Percentiles rank a stretch among this genome's conserved stretches.
phyloP scores from a whole-genome alignment of 177 flowering plant genomes.

The Telopea speciosissima region DNA sequence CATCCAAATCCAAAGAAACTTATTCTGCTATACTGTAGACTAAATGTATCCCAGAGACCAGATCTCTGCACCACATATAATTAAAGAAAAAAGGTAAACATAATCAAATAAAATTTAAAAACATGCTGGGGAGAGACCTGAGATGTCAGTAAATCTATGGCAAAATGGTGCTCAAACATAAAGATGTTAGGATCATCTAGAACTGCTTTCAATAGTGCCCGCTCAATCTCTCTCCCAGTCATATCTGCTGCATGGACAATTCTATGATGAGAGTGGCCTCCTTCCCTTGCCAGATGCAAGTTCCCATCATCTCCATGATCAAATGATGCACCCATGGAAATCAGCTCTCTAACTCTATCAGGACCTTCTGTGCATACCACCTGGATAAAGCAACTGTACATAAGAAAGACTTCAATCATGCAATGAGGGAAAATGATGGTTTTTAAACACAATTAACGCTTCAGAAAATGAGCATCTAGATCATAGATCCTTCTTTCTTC shows the following conservation, averaged over 20 bases:
- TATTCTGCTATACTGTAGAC: neutral
- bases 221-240: conserved; percentile 97
- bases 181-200: conserved; percentile 63
- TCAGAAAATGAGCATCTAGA: neutral
- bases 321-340: conserved; percentile 96
- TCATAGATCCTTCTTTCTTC: neutral
- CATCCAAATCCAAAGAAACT: neutral
- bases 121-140: conserved; percentile 40
- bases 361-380: conserved; percentile 99
- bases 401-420: conserved; percentile 5
- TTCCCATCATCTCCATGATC: conserved; percentile 98
- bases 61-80: neutral
- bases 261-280: conserved; percentile 91
- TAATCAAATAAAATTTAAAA: neutral
- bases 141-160: conserved; percentile 86
- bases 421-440: neutral
- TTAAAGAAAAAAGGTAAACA: neutral
- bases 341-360: conserved; percentile 81
- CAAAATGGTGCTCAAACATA: conserved; percentile 87
- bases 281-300: conserved; percentile 95
- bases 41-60: neutral
- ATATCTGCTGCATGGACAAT: conserved; percentile 98
- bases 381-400: conserved; percentile 28
- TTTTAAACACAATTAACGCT: neutral
- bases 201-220: conserved; percentile 84